Evolutionary conservation across 2,329 filamentous ascomycete species (phyloP), one percentile per base, ranked within the genome.

Genomic region (Clonostachys solani): DNA sequence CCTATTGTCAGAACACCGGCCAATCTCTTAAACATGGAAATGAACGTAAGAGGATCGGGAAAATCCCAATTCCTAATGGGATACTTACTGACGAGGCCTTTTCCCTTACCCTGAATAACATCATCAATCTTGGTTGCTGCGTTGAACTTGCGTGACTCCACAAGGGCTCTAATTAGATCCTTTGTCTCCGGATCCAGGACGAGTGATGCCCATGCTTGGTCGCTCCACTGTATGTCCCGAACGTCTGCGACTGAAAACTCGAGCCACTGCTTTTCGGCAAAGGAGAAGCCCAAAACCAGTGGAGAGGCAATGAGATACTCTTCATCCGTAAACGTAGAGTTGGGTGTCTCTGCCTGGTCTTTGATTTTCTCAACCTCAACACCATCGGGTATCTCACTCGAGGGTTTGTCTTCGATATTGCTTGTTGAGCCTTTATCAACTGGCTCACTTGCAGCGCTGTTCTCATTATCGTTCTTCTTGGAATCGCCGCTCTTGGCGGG

Each of bases 181-280:
- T 84, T 82, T 16, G 75, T 81, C 54, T 77, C 74, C 4, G 73
- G 62, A 56, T 81, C 73, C 0, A 96, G 74, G 1, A 96, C 89
- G 33, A 96, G 74, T 0, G 86, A 91, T 43, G 87, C 81, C 66
- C 94, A 96, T 0, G 91, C 91, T 13, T 82, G 77, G 40, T 87
- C 81, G 57, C 95, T 92, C 88, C 88, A 96, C 35, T 83, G 77
- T 51, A 96, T 92, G 5, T 95, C 87, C 41, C 81, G 79, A 51
- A 96, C 78, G 1, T 85, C 84, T 0, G 86, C 88, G 17, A 96
- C 84, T 0, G 83, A 84, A 57, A 96, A 90, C 62, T 96, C 89
- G 1, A 95, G 78, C 92, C 91, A 96, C 10, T 89, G 74, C 67
- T 95, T 96, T 66, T 95, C 89, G 1, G 81, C 83, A 62, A 96